Evolutionary conservation across 1,139 yeast genomes (phyloP).

Genomic region (Pichia sp.): DNA sequence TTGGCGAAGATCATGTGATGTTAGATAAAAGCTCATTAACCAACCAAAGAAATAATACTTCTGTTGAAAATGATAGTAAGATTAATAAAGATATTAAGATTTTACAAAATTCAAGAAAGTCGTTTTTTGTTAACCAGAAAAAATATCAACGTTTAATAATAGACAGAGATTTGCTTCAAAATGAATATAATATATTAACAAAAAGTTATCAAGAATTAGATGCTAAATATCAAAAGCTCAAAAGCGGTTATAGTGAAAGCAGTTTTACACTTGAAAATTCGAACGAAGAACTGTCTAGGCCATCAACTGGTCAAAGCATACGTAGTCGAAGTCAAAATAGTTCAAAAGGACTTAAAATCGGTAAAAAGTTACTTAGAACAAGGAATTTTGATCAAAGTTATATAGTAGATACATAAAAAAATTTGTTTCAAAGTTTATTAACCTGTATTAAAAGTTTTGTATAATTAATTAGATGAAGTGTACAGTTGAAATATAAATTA

Average conservation of each 20-base stretch:
- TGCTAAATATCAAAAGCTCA: background rate
- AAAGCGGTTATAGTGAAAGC: background rate
- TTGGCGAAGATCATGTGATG: too few species aligned
- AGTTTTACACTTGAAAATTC: background rate
- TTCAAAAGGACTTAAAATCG: background rate
- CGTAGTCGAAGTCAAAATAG: background rate
- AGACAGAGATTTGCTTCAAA: background rate
- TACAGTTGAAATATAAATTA: too few species aligned
- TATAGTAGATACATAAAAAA: background rate
- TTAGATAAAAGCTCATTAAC: too few species aligned
- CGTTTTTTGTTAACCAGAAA: background rate
- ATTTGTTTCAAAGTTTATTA: too few species aligned
- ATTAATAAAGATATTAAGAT: background rate
- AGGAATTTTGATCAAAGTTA: background rate
- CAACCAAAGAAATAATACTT: too few species aligned
- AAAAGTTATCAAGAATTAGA: background rate
- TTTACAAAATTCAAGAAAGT: background rate
- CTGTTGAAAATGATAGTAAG: too few species aligned
- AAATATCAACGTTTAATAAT: background rate
- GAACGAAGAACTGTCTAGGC: background rate
- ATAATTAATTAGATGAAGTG: too few species aligned
- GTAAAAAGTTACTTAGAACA: slow-evolving; percentile 1
- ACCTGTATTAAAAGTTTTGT: too few species aligned
- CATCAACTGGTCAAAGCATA: background rate
- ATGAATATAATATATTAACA: background rate